Base-by-base conservation (phyloP, 2,329 filamentous ascomycete genomes). In the Penicillium sclerotigenum region DNA sequence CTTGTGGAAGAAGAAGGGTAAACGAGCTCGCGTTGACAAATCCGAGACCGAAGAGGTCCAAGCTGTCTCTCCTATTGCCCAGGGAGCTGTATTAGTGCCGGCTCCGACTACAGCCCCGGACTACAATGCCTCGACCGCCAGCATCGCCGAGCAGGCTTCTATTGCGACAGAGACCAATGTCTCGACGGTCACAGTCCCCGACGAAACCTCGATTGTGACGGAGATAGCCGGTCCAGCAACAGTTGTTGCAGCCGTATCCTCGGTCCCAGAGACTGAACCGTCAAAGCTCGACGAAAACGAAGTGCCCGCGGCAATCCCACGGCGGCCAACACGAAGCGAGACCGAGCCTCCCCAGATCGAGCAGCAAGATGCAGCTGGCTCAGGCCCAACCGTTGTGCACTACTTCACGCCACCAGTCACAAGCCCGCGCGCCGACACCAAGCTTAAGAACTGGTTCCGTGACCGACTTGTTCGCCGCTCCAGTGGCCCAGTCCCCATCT, bases 401-500 rank as follows among this genome's bases (percentile, higher is more conserved):
- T 49, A 31, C 13, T 57, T 60, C 16, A 56, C 43, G 11, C 61
- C 63, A 13, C 61, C 64, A 3, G 53, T 65, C 40, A 58, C 57
- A 29, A 67, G 67, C 18, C 66, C 66, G 5, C 65, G 64, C 40
- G 60, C 65, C 11, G 71, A 72, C 36, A 71, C 71, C 3, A 73
- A 68, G 50, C 49, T 75, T 24, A 73, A 66, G 41, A 65, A 61
- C 14, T 75, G 71, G 71, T 70, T 75, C 60, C 69, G 65, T 26
- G 66, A 66, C 38, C 62, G 65, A 52, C 49, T 72, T 8, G 58
- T 66, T 13, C 68, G 65, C 56, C 71, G 66, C 3, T 58, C 65
- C 22, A 71, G 68, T 52, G 64, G 63, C 2, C 60, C 63, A 2
- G 56, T 63, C 14, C 62, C 58, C 22, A 57, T 66, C 2, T 65